Base-by-base conservation (phyloP, 805 yeast genomes). In the Yamadazyma nakazawae region DNA sequence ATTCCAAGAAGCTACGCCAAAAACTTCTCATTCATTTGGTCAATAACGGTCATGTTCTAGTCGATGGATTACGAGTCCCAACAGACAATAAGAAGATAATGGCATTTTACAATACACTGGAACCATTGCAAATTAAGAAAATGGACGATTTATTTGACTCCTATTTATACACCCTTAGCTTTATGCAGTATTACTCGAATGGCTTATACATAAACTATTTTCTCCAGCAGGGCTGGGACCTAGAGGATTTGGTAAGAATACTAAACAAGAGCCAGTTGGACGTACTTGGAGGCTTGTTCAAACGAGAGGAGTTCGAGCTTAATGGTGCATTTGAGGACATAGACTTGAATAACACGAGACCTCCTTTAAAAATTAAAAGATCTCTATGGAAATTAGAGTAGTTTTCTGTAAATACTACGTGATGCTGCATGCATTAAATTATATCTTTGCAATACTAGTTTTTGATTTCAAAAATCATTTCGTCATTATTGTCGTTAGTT, bases 121-220 rank as follows among this genome's bases (percentile, higher is more conserved):
- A 43, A 16, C 34, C 16, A 3, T 40, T 38, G n/a, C 48, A 19
- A 39, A 56, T 36, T 47, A 51, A 14, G 6, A 72, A 72, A 47
- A 47, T 62, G 14, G 77, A 72, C 47, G 77, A 72, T 54, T 60
- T 72, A 52, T 58, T 69, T n/a, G 77, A 72, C 49, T 61, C 69
- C 16, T 54, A 68, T 21, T 54, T 72, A 28, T 72, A 72, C 48
- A 67, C 60, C 45, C 47, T 66, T 7, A 63, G 64, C 12, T 53
- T 61, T 5, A 49, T 56, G n/a, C 47, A 49, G 16, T 57, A 63
- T 25, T 48, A 54, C 25, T 40, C 51, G 17, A 66, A 66, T 43
- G 58, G 56, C 42, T 31, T 45, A 8, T 45, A 43, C 19, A 44
- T 65, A 30, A 8, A 47, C 12, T 35, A 54, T 4, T 53, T 40